Percentiles rank a stretch among this genome's conserved stretches.
phyloP scores from a whole-genome alignment of 331 rosid genomes.

The Pyracantha coccinea region DNA sequence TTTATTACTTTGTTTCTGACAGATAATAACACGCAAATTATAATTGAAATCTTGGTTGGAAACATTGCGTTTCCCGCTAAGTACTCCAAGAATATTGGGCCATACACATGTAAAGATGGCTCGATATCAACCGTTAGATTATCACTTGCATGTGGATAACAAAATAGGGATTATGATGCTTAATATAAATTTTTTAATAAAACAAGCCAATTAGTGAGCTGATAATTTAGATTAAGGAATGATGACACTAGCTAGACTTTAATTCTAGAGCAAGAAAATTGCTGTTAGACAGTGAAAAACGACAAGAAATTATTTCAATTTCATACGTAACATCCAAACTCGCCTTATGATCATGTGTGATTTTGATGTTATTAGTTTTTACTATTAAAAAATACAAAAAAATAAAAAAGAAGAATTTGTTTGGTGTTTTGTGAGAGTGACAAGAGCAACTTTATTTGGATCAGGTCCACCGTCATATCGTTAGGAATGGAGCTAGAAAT shows the following conservation, averaged over 20 bases:
- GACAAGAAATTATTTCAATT: constrained; percentile 1
- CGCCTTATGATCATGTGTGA: constrained; percentile 4
- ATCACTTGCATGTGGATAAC: constrained; percentile 40
- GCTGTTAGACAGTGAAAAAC: background rate
- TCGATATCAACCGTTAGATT: constrained; percentile 12
- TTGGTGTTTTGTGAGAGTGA: too few species aligned
- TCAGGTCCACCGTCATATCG: too few species aligned
- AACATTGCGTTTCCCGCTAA: constrained; percentile 38
- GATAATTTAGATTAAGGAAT: background rate
- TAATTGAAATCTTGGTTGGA: constrained; percentile 10
- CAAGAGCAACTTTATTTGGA: too few species aligned
- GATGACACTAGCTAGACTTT: background rate
- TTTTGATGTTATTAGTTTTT: background rate
- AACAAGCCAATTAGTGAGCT: background rate
- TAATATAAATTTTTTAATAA: background rate
- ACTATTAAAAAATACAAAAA: too few species aligned
- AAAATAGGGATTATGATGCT: background rate
- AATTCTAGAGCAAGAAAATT: constrained; percentile 12
- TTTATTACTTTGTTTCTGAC: constrained; percentile 32
- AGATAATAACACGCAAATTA: constrained; percentile 16
- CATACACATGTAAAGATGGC: constrained; percentile 14
- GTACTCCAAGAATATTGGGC: constrained; percentile 34
- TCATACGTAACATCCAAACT: constrained; percentile 4
- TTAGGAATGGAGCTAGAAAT: too few species aligned
- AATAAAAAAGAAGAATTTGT: too few species aligned